Base-by-base conservation (phyloP, 2,329 filamentous ascomycete species). In the Thielaviopsis musarum region DNA sequence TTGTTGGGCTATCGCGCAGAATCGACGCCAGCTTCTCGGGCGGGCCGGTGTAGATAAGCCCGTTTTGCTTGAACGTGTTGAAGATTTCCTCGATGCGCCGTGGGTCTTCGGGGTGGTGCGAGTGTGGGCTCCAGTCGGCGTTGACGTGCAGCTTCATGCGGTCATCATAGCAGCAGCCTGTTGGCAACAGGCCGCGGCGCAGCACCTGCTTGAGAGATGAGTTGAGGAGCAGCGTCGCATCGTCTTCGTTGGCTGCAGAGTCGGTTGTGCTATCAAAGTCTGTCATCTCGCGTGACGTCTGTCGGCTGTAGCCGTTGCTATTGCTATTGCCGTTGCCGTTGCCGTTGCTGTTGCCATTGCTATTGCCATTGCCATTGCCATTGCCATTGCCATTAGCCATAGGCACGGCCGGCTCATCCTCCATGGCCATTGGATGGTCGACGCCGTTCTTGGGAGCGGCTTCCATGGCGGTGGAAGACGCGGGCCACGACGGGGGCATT, bases 121-220 rank as follows among this genome's bases (percentile, higher is more conserved):
- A 85, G 54, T 83, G 80, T 1, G 79, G 77, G 19, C 79, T 81
- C 67, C 82, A 85, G 68, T 88, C 84, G 17, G 88, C 83, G 68
- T 96, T 95, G 59, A 90, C 87, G 69, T 98, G 93, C 62, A 94
- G 86, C 62, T 93, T 89, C 93, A 98, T 98, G 34, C 91, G 83
- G 60, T 88, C 84, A 72, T 98, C 93, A 69, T 97, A 98, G 64
- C 88, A 91, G 62, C 86, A 82, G 3, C 88, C 88, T 0, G 87
- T 91, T 0, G 85, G 81, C 1, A 88, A 74, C 26, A 81, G 71
- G 1, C 76, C 75, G 45, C 71, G 74, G 60, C 72, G 71, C 15
- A 69, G 69, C 56, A 75, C 65, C 57, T 72, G 69, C 2, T 70
- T 71, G 1, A 69, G 65, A 6, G 70, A 70, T 2, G 34, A 38